phyloP scores from a whole-genome alignment of 805 yeast genomes.

The Myxozyma neglecta region DNA sequence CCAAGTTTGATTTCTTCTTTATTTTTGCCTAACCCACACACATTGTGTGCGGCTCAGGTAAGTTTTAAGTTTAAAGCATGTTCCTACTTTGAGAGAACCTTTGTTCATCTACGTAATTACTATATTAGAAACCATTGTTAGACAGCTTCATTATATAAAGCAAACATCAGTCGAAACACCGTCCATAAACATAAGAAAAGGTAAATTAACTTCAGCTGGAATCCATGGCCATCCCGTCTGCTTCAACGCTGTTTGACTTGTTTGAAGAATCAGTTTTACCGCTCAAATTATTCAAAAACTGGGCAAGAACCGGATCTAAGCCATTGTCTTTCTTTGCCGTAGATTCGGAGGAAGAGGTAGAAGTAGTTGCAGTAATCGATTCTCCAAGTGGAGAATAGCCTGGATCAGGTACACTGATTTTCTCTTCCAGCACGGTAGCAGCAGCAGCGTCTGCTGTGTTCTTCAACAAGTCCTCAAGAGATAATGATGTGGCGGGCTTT shows the following conservation, averaged over 20 bases:
- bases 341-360: background rate
- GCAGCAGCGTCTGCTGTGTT: background rate
- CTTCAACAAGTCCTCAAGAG: background rate
- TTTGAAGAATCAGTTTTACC: background rate
- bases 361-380: background rate
- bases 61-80: background rate
- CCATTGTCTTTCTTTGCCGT: background rate
- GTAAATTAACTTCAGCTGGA: background rate
- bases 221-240: background rate
- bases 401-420: conserved; percentile 19
- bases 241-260: background rate
- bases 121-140: background rate
- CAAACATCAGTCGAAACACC: background rate
- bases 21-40: background rate
- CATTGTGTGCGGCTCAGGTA: background rate
- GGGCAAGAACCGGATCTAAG: conserved; percentile 27
- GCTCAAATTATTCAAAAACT: conserved; percentile 16
- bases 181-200: background rate
- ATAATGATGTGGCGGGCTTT: background rate
- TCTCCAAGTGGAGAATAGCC: conserved; percentile 9
- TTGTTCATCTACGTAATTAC: background rate
- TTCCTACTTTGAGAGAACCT: background rate
- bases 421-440: conserved; percentile 1
- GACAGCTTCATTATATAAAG: background rate
- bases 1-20: too few relatives aligned